phyloP scores from a whole-genome alignment of 164 flowering plant genomes.

The Echeveria elegans region DNA sequence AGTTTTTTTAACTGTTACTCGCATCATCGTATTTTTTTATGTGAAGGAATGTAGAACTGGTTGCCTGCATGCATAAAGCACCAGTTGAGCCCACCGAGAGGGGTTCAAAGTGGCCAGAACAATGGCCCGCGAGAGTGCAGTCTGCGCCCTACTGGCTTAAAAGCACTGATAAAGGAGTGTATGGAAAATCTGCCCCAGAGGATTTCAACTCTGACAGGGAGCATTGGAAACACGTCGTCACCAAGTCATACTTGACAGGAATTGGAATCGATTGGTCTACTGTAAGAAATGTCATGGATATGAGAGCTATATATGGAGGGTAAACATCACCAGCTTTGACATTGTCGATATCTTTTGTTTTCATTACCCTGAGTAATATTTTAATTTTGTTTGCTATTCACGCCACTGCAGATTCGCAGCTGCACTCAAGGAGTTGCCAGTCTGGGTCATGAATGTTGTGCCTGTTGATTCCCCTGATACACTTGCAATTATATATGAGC shows the following conservation, averaged over 20 bases:
- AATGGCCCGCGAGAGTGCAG: constrained; percentile 46
- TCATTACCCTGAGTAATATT: too few relatives aligned
- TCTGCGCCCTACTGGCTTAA: constrained; percentile 51
- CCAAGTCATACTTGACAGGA: constrained; percentile 41
- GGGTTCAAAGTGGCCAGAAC: constrained; percentile 51
- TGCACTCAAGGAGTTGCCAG: constrained; percentile 40
- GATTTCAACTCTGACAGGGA: constrained; percentile 49
- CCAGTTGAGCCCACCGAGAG: constrained; percentile 34
- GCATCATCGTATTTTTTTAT: neutral
- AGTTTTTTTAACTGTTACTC: neutral
- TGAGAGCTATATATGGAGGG: constrained; percentile 64
- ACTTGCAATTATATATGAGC: constrained; percentile 51
- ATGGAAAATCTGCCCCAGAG: constrained; percentile 47
- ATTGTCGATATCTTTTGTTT: too few relatives aligned
- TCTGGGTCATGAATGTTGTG: constrained; percentile 67
- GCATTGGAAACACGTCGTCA: constrained; percentile 48
- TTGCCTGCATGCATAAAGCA: constrained; percentile 54
- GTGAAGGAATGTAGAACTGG: constrained; percentile 41
- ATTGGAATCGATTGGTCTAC: constrained; percentile 51
- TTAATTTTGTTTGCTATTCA: constrained; percentile 2
- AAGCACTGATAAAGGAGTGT: constrained; percentile 41
- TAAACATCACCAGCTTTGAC: too few relatives aligned
- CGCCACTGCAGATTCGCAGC: constrained; percentile 45
- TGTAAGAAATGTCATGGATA: constrained; percentile 54
- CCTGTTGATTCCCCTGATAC: too few relatives aligned